These are phyloP conservation scores for Moesziomyces parantarcticus DNA, from an alignment of 1,284 basidiomycete species.

Conservation along the genomic window DNA sequence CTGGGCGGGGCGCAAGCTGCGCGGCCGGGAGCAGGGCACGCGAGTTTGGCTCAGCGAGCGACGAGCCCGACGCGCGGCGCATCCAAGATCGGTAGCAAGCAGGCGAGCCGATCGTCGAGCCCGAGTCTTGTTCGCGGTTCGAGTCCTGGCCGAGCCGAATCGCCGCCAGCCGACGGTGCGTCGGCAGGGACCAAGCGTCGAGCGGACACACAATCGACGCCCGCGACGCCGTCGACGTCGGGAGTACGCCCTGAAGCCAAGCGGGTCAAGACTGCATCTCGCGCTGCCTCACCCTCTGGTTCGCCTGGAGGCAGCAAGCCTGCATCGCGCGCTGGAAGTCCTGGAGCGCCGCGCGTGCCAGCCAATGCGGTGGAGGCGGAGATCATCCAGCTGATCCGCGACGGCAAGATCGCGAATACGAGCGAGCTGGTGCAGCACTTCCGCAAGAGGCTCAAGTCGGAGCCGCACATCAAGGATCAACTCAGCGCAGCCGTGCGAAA, in stretches of 20 bases:
- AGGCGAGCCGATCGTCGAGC: slow-evolving; percentile 45
- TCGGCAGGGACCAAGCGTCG: slow-evolving; percentile 27
- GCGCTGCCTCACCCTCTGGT: slow-evolving; percentile 17
- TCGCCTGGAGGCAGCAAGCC: slow-evolving; percentile 12
- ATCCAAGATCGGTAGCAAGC: slow-evolving; percentile 52
- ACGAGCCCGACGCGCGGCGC: slow-evolving; percentile 47
- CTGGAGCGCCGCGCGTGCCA: slow-evolving; percentile 34
- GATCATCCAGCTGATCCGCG: slow-evolving; percentile 54
- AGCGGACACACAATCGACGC: slow-evolving; percentile 27
- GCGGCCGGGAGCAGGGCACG: slow-evolving; percentile 56
- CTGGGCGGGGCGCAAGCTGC: slow-evolving; percentile 11
- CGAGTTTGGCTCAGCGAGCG: slow-evolving; percentile 53
- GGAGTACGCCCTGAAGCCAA: slow-evolving; percentile 48
- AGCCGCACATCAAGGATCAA: slow-evolving; percentile 58
- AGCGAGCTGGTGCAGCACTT: slow-evolving; percentile 61
- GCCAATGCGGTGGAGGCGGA: slow-evolving; percentile 56
- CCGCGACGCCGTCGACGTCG: slow-evolving; percentile 2
- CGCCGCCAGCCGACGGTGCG: slow-evolving; percentile 23
- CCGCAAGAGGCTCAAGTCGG: slow-evolving; percentile 57
- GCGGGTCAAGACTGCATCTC: slow-evolving; percentile 46
- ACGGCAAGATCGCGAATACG: slow-evolving; percentile 53
- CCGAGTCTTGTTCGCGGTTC: slow-evolving; percentile 23
- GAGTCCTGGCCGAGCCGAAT: slow-evolving; percentile 40
- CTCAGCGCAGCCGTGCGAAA: slow-evolving; percentile 57
- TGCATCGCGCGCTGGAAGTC: slow-evolving; percentile 42